A percentile compares a stretch with the other conserved stretches of the same genome.
Evolutionary conservation across 257 asterid genomes (phyloP).

Genomic region (Salvia rosmarinus): DNA sequence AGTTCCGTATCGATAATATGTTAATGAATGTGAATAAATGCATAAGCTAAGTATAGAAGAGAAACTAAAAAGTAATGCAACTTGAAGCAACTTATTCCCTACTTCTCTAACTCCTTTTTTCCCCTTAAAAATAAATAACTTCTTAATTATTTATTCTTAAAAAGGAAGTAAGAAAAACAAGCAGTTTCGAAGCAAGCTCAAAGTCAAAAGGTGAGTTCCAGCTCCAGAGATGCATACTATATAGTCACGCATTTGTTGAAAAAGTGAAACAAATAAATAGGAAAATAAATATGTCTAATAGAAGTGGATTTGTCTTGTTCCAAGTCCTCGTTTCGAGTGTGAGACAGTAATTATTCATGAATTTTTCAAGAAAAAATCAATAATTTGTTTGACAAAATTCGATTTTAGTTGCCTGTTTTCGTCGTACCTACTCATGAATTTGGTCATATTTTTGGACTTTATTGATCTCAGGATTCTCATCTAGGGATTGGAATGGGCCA

Average conservation of each 20-base stretch:
- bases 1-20: not conserved
- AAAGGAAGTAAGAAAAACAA: not conserved
- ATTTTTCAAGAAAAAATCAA: constrained; percentile 15
- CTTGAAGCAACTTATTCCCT: too few relatives aligned
- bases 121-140: too few relatives aligned
- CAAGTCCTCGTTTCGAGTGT: constrained; percentile 20
- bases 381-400: constrained; percentile 28
- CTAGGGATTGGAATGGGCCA: constrained; percentile 36
- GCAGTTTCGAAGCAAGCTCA: not conserved
- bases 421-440: constrained; percentile 33
- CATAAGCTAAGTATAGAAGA: not conserved
- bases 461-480: constrained; percentile 22
- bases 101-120: too few relatives aligned
- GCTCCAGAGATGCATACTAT: not conserved
- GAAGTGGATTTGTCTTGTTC: constrained; percentile 6
- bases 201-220: not conserved
- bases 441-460: constrained; percentile 45
- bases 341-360: constrained; percentile 17
- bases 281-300: not conserved
- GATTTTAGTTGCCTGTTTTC: constrained; percentile 19
- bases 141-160: too few relatives aligned
- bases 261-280: too few relatives aligned
- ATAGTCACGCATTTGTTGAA: not conserved
- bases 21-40: not conserved
- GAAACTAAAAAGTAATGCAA: too few relatives aligned